Evolutionary conservation across 768 basidiomycete genomes (phyloP).

Genomic region (Boletus pseudo-olivaceus): DNA sequence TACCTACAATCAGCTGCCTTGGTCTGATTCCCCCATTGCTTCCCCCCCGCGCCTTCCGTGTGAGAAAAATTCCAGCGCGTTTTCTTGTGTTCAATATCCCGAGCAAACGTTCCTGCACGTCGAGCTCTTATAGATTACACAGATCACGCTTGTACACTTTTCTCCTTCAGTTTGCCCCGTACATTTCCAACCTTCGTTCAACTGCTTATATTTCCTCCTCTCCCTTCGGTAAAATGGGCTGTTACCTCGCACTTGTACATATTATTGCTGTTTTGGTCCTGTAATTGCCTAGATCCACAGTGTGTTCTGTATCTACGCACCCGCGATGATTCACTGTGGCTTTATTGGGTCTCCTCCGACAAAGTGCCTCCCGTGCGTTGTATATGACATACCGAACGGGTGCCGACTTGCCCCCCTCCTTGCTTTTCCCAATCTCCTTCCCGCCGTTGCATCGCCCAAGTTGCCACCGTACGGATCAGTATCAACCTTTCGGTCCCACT

Average conservation of each 20-base stretch:
- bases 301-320: background rate
- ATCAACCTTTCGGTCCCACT: background rate
- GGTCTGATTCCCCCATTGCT: conserved; percentile 39
- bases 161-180: background rate
- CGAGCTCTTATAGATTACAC: conserved; percentile 7
- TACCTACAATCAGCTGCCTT: conserved; percentile 70
- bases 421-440: background rate
- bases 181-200: background rate
- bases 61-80: background rate
- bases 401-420: no score
- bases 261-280: conserved; percentile 14
- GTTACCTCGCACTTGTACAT: conserved; percentile 6
- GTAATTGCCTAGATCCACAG: background rate
- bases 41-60: background rate
- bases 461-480: background rate
- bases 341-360: conserved; percentile 23
- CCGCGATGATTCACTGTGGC: background rate
- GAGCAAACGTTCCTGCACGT: background rate
- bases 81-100: conserved; percentile 7
- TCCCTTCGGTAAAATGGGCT: background rate
- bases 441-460: background rate
- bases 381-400: background rate
- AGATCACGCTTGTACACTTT: background rate
- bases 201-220: conserved; percentile 5
- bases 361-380: conserved; percentile 9